These are phyloP conservation scores for Rhodotorula sp. DNA, from an alignment of 1,284 basidiomycete species.

Conservation along the genomic window DNA sequence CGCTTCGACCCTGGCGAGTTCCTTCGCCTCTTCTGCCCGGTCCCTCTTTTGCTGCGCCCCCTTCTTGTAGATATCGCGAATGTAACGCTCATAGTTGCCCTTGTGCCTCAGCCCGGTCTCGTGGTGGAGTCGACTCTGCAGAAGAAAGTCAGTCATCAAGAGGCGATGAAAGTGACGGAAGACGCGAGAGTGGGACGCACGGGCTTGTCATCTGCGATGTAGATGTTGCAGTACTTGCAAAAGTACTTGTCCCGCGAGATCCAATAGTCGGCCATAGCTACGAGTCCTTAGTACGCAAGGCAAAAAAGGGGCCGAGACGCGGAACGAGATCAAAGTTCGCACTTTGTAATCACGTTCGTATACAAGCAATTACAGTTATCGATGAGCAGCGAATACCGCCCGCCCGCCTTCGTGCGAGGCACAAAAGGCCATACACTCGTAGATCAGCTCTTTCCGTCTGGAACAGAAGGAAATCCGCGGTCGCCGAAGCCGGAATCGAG, in stretches of 20 bases:
- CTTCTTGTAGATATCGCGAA: constrained; percentile 88
- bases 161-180: not conserved
- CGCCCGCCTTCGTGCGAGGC: no score
- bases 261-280: constrained; percentile 50
- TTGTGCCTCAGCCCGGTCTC: constrained; percentile 92
- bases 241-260: constrained; percentile 56
- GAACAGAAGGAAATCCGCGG: no score
- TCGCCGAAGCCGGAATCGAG: no score
- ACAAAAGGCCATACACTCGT: no score
- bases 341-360: no score
- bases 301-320: not conserved
- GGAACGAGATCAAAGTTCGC: no score
- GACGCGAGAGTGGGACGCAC: constrained; percentile 43
- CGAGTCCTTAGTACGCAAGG: not conserved
- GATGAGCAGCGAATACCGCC: no score
- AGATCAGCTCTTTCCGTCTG: no score
- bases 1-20: constrained; percentile 81
- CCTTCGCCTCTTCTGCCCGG: constrained; percentile 75
- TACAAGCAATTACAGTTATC: no score
- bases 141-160: not conserved
- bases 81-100: constrained; percentile 87
- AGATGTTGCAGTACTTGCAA: constrained; percentile 76
- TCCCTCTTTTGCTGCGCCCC: constrained; percentile 85
- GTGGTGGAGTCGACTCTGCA: constrained; percentile 76
- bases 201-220: constrained; percentile 88